These are phyloP conservation scores for Yamadazyma kitorensis DNA, from an alignment of 805 yeast species.

Conservation along the genomic window DNA sequence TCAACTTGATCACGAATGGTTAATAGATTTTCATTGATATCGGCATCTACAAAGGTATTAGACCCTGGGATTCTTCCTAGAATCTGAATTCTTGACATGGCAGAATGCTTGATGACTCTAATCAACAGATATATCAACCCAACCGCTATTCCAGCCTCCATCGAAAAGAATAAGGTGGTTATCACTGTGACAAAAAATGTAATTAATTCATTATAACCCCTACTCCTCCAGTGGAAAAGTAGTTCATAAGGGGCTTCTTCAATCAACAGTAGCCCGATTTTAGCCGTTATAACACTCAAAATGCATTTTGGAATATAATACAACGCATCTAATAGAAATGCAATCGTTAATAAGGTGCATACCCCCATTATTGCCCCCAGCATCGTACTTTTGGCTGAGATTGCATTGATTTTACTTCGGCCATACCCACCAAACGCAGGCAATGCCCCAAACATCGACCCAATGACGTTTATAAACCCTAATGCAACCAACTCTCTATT, in stretches of 20 bases:
- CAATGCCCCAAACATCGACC: conserved; percentile 64
- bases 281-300: conserved; percentile 73
- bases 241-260: conserved; percentile 85
- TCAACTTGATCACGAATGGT: neutral
- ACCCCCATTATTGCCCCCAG: conserved; percentile 85
- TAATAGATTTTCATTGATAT: conserved; percentile 17
- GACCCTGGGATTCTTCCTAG: conserved; percentile 43
- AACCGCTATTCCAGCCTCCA: conserved; percentile 86
- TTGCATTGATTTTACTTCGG: conserved; percentile 81
- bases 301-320: conserved; percentile 77
- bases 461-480: conserved; percentile 69
- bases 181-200: conserved; percentile 40
- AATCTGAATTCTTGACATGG: conserved; percentile 43
- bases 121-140: conserved; percentile 81
- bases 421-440: conserved; percentile 98
- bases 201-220: conserved; percentile 74
- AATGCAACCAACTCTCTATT: conserved; percentile 90
- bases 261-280: conserved; percentile 60
- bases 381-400: conserved; percentile 79
- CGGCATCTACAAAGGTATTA: conserved; percentile 41
- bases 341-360: conserved; percentile 63
- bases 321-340: conserved; percentile 57
- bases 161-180: conserved; percentile 51
- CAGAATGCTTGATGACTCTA: conserved; percentile 52
- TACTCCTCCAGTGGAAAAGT: conserved; percentile 64